Evolutionary conservation across 1,139 yeast genomes (phyloP), one percentile per base, ranked within the genome.

Genomic region (Wickerhamomyces sp.): DNA sequence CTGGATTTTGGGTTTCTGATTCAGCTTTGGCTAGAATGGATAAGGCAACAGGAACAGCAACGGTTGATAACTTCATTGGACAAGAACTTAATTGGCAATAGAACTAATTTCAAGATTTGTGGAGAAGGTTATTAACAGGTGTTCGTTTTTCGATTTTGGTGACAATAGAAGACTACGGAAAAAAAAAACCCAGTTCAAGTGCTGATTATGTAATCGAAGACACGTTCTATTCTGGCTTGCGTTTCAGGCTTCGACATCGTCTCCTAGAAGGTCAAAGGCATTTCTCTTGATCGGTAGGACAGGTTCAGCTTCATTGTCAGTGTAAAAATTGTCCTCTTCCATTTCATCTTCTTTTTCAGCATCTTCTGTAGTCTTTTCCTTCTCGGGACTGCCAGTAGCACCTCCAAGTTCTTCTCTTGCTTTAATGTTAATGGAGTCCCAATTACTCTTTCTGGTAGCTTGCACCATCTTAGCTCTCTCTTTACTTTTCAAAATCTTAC

Each of bases 401-500:
- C 39, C 30, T 12, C 22, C 31, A 17, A 29, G 15, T 6, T 31
- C 35, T 34, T 32, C 32, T 43, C 34, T 35, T 18, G 73, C 70
- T 26, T 58, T 56, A 39, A 68, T 66, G 53, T 82, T 82, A 37
- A 79, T 78, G 36, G 68, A 65, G 32, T 80, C 88, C 91, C 91
- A 82, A 13, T 78, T 82, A 1, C 84, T 63, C 55, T 80, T 81
- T 57, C 91, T 68, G 5, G 81, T 67, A 20, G 59, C 63, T 46
- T 74, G 81, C 13, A 81, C 75, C 50, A 66, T 74, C 51, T 68
- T 77, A 18, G 85, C 79, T 49, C 85, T 68, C 30, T 71, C 69
- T 23, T 78, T 70, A 49, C 86, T 76, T 46, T 75, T 77, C 42
- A 74, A 74, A 32, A 81, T 79, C 53, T 80, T 82, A 33, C 72